Evolutionary conservation across 805 yeast genomes (phyloP).

Genomic region (Candida ficus): DNA sequence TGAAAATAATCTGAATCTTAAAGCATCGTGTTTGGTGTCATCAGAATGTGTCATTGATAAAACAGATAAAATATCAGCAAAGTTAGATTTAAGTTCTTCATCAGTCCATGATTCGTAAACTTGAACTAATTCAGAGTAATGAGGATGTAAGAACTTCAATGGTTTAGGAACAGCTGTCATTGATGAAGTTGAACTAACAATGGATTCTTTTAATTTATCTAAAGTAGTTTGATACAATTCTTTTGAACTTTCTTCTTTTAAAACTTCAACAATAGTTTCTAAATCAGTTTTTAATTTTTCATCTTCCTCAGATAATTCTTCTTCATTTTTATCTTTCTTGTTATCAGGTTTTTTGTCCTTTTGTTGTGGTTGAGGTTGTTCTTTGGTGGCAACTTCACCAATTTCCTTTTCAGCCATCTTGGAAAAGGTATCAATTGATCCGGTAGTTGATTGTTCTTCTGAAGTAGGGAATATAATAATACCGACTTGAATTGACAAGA

Average conservation of each 20-base stretch:
- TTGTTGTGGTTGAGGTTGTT: slow-evolving; percentile 9
- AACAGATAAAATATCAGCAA: slow-evolving; percentile 89
- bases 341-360: slow-evolving; percentile 11
- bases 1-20: slow-evolving; percentile 70
- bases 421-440: background rate
- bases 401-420: slow-evolving; percentile 14
- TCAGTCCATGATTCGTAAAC: slow-evolving; percentile 66
- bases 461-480: too few species aligned
- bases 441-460: too few species aligned
- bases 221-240: slow-evolving; percentile 54
- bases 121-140: slow-evolving; percentile 61
- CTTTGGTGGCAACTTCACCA: slow-evolving; percentile 26
- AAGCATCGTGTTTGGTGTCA: slow-evolving; percentile 70
- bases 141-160: slow-evolving; percentile 88
- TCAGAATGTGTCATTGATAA: slow-evolving; percentile 92
- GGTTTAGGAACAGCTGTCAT: slow-evolving; percentile 99
- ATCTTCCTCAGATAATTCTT: slow-evolving; percentile 92
- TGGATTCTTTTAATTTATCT: slow-evolving; percentile 64
- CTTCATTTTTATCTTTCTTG: slow-evolving; percentile 41
- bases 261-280: slow-evolving; percentile 78
- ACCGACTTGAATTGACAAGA: too few species aligned
- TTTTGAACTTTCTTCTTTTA: slow-evolving; percentile 45
- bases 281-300: slow-evolving; percentile 79
- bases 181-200: slow-evolving; percentile 90
- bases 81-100: slow-evolving; percentile 40